Evolutionary conservation across 1,284 basidiomycete genomes (phyloP).

Genomic region (Heterobasidion occidentale): DNA sequence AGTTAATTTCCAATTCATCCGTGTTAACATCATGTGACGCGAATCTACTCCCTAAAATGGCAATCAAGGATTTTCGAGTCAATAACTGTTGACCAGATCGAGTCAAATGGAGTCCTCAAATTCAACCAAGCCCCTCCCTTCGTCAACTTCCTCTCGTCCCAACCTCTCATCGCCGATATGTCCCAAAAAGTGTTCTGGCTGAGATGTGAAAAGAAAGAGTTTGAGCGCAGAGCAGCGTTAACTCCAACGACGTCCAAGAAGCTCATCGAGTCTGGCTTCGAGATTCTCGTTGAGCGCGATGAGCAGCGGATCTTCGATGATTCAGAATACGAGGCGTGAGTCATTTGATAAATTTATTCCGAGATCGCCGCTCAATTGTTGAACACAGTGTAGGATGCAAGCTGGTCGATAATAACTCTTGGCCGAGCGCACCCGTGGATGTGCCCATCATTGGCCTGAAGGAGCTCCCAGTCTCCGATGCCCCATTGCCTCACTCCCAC

Average conservation of each 20-base stretch:
- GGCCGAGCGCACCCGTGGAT: conserved; percentile 72
- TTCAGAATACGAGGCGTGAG: conserved; percentile 87
- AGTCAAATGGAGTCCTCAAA: too few relatives aligned
- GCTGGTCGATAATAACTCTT: conserved; percentile 85
- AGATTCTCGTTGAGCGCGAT: conserved; percentile 90
- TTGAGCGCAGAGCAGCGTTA: conserved; percentile 90
- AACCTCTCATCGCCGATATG: conserved; percentile 13
- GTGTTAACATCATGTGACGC: not conserved
- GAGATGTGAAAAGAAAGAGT: conserved; percentile 91
- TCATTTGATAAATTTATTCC: conserved; percentile 11
- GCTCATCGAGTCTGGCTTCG: conserved; percentile 88
- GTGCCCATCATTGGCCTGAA: conserved; percentile 94
- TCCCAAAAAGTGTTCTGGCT: conserved; percentile 63
- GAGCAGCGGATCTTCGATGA: conserved; percentile 95
- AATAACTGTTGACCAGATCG: too few relatives aligned
- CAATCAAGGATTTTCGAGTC: not conserved
- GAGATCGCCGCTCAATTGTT: conserved; percentile 4
- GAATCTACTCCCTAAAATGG: not conserved
- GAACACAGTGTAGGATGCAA: conserved; percentile 75
- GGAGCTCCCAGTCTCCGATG: conserved; percentile 80
- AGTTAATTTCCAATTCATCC: too few relatives aligned
- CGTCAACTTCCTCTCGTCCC: not conserved
- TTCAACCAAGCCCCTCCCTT: not conserved
- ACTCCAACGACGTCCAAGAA: conserved; percentile 90
- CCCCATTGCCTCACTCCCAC: conserved; percentile 87